These are phyloP conservation scores for Aureobasidium sp. DNA, from an alignment of 2,329 filamentous ascomycete species.

Conservation along the genomic window DNA sequence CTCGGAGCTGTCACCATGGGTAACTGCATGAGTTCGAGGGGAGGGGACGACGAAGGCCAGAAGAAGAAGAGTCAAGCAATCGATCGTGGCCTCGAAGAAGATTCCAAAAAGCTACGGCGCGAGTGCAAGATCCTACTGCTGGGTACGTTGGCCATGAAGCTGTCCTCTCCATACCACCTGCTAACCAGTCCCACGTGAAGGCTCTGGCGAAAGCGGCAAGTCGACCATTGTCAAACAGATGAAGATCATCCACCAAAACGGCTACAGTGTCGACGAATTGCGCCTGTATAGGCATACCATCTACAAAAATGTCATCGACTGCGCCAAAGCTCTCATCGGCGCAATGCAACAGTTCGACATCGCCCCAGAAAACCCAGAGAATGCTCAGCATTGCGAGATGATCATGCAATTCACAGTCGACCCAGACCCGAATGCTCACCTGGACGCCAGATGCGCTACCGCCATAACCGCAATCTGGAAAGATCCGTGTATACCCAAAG, in stretches of 20 bases:
- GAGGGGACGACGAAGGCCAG: conserved; percentile 78
- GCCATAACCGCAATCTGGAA: conserved; percentile 85
- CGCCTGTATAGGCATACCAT: conserved; percentile 91
- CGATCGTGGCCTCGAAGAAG: conserved; percentile 86
- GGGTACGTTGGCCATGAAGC: conserved; percentile 50
- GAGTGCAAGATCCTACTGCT: conserved; percentile 98
- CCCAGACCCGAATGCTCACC: conserved; percentile 75
- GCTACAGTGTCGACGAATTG: conserved; percentile 89
- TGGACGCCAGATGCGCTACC: conserved; percentile 71
- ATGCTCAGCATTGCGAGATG: conserved; percentile 67
- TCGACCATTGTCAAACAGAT: conserved; percentile 99
- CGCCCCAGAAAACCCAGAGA: conserved; percentile 62
- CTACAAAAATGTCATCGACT: conserved; percentile 97
- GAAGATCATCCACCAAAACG: conserved; percentile 99
- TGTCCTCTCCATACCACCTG: neutral
- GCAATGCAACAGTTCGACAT: conserved; percentile 91
- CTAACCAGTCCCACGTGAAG: conserved; percentile 39
- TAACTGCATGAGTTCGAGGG: conserved; percentile 84
- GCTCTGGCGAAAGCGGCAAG: conserved; percentile 96
- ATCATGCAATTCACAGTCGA: conserved; percentile 83
- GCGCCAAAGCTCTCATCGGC: conserved; percentile 83
- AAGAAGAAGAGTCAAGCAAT: conserved; percentile 97
- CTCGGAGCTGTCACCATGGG: conserved; percentile 56
- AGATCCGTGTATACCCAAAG: conserved; percentile 70
- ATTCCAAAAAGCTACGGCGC: conserved; percentile 81